Evolutionary conservation across 2,329 filamentous ascomycete species (phyloP).

Genomic region (Penicillium sp.): DNA sequence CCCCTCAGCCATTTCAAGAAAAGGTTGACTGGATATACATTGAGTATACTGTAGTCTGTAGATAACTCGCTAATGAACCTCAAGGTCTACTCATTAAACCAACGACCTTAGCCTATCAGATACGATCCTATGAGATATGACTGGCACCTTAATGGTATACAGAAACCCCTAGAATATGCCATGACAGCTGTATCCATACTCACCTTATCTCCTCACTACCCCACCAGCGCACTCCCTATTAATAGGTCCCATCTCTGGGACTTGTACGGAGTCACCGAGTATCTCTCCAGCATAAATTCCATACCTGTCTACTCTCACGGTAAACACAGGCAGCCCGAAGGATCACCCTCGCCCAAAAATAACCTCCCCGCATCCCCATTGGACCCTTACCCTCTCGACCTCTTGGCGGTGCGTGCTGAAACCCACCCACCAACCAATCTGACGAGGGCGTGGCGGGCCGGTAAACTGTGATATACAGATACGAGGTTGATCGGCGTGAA

Average conservation of each 20-base stretch:
- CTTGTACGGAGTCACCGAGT: neutral
- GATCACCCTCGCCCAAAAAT: conserved; percentile 16
- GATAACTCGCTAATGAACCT: too few species aligned
- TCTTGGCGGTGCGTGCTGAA: conserved; percentile 24
- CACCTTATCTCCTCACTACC: too few species aligned
- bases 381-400: neutral
- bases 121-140: too few species aligned
- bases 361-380: conserved; percentile 2
- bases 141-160: too few species aligned
- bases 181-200: too few species aligned
- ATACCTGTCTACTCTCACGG: neutral
- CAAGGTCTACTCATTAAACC: too few species aligned
- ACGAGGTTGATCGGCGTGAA: neutral
- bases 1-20: too few species aligned
- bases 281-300: neutral
- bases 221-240: too few species aligned
- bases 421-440: conserved; percentile 16
- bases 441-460: neutral
- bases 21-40: too few species aligned
- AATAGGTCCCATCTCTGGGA: neutral
- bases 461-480: neutral
- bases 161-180: too few species aligned
- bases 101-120: too few species aligned
- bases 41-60: too few species aligned
- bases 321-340: neutral